Base-by-base conservation (phyloP, 139 green algal genomes). In the Edaphochlamys debaryana region DNA sequence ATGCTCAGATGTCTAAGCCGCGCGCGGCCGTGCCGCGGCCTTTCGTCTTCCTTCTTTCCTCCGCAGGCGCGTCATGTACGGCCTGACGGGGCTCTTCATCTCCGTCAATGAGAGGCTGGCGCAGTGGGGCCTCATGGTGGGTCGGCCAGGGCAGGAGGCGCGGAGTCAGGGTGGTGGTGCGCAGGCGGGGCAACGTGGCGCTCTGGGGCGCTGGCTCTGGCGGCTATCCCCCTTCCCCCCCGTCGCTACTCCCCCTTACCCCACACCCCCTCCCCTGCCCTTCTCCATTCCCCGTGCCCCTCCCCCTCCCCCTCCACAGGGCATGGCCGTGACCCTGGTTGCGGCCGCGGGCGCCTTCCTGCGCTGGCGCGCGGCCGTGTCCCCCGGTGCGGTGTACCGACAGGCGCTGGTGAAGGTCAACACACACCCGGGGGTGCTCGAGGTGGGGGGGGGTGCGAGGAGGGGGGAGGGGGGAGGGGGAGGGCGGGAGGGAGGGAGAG, bases 401-500 rank as follows among this genome's bases (percentile, higher is more conserved):
- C 42, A 87, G 38, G 93, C 93, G 27, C 90, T 96, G 86, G 30
- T 91, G 32, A 83, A 67, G 36, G 87, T 96, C 11, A 96, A 96
- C 80, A 93, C 90, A 0, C 88, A 91, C 73, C 90, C 93, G 0
- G 92, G 87, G 20, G 83, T 94, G 69, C 80, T 96, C 34, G 92
- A 96, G 89, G 92, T 92, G 62, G 34, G 69, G 72, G 63, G 42
- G 32, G 6, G 63, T 42, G 32, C 4, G 29, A 40, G 27, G 4
- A 30, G 37, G 38, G 38, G 72, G 72, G 54, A 52, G 40, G 67
- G 40, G 6, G 25, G 67, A 40, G 23, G 67, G 40, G 40, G 40
- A 36, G 67, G n/a, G 60, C 27, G 60, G 60, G 60, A 4, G 67
- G 67, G 22, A 5, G 67, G 37, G 20, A 29, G 37, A 23, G 6